These are phyloP conservation scores for Vigna reflexopilosa DNA, from an alignment of 306 rosid genomes.

Conservation along the genomic window DNA sequence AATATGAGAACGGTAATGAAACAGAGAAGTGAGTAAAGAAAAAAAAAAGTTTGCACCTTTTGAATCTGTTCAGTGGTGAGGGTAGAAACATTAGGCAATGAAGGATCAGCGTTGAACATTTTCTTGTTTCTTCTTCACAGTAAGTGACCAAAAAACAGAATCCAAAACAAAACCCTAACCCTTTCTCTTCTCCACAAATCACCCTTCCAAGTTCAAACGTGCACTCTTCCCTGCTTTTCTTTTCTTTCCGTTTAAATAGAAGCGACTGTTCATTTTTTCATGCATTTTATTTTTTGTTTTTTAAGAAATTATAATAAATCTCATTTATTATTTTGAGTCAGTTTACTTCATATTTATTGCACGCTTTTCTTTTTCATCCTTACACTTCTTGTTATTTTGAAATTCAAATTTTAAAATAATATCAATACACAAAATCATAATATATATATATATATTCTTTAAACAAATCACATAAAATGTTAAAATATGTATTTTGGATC, in stretches of 20 bases:
- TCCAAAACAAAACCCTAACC: conserved; percentile 46
- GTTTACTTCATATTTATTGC: neutral
- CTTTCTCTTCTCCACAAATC: conserved; percentile 37
- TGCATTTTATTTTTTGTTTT: neutral
- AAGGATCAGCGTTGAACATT: conserved; percentile 55
- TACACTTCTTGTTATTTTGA: neutral
- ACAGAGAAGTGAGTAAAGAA: conserved; percentile 12
- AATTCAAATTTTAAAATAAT: too few species aligned
- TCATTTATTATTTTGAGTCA: neutral
- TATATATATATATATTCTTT: too few species aligned
- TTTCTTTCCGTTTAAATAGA: conserved; percentile 4
- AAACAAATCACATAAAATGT: too few species aligned
- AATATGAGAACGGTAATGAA: conserved; percentile 1
- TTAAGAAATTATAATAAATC: neutral
- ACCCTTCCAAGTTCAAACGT: conserved; percentile 31
- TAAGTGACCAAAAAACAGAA: neutral
- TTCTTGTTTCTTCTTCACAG: conserved; percentile 36
- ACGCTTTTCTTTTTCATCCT: too few species aligned
- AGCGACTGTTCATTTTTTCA: conserved; percentile 1
- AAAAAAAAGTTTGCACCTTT: conserved; percentile 48
- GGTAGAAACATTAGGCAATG: conserved; percentile 36
- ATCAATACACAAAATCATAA: too few species aligned
- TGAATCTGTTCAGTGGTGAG: conserved; percentile 63
- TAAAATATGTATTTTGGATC: neutral
- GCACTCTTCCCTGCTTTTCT: neutral